Base-by-base conservation (phyloP, 768 basidiomycete genomes). In the Nevesoporus exiguus region DNA sequence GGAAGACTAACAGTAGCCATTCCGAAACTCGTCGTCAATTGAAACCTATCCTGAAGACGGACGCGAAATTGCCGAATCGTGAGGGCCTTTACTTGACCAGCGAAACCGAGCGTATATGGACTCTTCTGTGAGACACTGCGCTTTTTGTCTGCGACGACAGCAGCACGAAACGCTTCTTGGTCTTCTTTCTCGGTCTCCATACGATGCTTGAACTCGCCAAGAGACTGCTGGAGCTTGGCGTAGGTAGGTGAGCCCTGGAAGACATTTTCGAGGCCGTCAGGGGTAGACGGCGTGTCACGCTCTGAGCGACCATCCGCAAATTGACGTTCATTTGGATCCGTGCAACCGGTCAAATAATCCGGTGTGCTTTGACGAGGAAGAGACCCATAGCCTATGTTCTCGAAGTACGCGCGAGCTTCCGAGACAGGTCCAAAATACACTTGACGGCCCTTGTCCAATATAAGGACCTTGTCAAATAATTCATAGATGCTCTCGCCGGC, bases 381-480 rank as follows among this genome's bases (percentile, higher is more conserved):
- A 19, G 88, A 57, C 34, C 80, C 80, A 71, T 84, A 91, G 17
- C 92, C 90, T 40, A 92, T 73, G 29, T 70, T 69, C 60, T 89
- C 81, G 61, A 97, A 93, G 73, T 95, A 95, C 2, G 73, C 72
- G 15, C 90, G 82, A 15, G 93, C 93, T 56, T 86, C 80, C 8
- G 78, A 73, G 5, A 83, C 79, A 7, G 86, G 82, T 27, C 93
- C 93, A 62, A 80, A 90, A 76, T 84, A 96, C 11, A 90, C 86
- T 67, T 89, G 86, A 25, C 79, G 86, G 10, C 93, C 90, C 61
- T 88, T 76, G 70, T 89, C 82, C 57, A 97, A 77, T 29, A 96
- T 81, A 61, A 92, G 75, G 31, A 96, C 90, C 69, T 93, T 93
- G 75, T 95, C 93, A 65, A 96, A 95, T 3, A 87, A 62, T 0